Percentiles rank a stretch among this genome's conserved stretches.
Conservation (phyloP, 768 basidiomycete genomes). For the Candolleomyces efflorescens region DNA sequence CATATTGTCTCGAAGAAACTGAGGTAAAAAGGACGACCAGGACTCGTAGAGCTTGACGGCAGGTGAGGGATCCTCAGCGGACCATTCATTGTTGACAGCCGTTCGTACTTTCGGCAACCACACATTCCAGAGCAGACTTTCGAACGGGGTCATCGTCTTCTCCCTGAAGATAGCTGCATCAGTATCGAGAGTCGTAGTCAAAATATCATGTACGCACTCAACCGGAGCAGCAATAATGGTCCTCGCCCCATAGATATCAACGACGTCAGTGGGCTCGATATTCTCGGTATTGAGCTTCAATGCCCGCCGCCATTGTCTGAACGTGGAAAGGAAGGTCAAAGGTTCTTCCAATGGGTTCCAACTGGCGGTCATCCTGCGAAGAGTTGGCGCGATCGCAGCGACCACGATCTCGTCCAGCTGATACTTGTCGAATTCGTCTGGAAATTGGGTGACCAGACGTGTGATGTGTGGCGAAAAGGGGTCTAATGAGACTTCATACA, state of each 20-base stretch:
- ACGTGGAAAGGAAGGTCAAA: constrained; percentile 53
- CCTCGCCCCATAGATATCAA: constrained; percentile 56
- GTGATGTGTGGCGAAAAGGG: constrained; percentile 71
- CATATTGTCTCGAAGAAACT: constrained; percentile 91
- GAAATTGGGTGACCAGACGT: constrained; percentile 64
- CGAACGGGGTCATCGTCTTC: constrained; percentile 88
- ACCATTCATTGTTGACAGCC: constrained; percentile 94
- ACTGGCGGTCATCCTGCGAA: constrained; percentile 64
- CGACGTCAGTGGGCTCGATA: constrained; percentile 34
- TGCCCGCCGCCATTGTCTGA: constrained; percentile 66
- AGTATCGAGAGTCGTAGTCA: constrained; percentile 2
- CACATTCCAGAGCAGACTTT: constrained; percentile 88
- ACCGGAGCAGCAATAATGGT: constrained; percentile 24
- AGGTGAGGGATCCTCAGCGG: constrained; percentile 63
- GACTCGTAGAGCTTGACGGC: constrained; percentile 82
- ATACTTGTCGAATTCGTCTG: constrained; percentile 72
- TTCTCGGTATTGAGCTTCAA: constrained; percentile 57
- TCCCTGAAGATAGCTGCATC: constrained; percentile 32
- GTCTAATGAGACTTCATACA: constrained; percentile 70
- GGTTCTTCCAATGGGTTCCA: constrained; percentile 90
- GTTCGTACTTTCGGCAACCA: constrained; percentile 97
- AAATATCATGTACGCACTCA: constrained; percentile 27
- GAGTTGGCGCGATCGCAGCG: constrained; percentile 81
- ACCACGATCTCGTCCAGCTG: constrained; percentile 89
- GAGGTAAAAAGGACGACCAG: constrained; percentile 85